Percentiles rank a stretch among this genome's conserved stretches.
phyloP scores from a whole-genome alignment of 2,329 filamentous ascomycete genomes.

The Colletotrichum sp. region DNA sequence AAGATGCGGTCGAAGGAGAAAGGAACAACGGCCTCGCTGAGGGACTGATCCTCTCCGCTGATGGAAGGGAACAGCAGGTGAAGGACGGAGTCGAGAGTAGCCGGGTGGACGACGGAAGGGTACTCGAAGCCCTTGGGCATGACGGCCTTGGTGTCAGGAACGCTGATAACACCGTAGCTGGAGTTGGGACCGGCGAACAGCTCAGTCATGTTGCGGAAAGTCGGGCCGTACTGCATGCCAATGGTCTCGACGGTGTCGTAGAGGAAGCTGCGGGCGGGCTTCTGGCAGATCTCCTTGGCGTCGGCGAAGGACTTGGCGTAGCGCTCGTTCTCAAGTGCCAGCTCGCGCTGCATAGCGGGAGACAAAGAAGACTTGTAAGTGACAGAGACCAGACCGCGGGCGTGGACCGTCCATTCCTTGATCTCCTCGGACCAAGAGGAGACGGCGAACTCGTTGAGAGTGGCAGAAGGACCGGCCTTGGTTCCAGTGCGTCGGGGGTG shows the following conservation, averaged over 20 bases:
- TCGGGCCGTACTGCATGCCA: conserved; percentile 22
- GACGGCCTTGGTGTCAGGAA: conserved; percentile 13
- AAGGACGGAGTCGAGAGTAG: conserved; percentile 15
- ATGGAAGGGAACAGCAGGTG: conserved; percentile 21
- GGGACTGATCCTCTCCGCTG: conserved; percentile 6
- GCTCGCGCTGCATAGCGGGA: conserved; percentile 1
- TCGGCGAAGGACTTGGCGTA: conserved; percentile 2
- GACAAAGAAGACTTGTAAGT: conserved; percentile 7
- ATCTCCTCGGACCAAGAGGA: conserved; percentile 14
- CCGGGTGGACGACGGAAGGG: conserved; percentile 15
- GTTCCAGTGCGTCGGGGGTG: conserved; percentile 16
- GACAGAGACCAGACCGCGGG: conserved; percentile 16
- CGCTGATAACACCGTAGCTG: neutral
- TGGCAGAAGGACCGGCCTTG: conserved; percentile 3
- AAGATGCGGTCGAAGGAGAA: conserved; percentile 16
- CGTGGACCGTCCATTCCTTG: conserved; percentile 14
- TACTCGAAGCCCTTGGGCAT: conserved; percentile 20
- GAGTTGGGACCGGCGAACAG: neutral
- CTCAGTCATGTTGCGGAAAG: conserved; percentile 21
- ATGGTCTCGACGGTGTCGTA: conserved; percentile 20
- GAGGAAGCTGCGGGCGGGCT: conserved; percentile 10
- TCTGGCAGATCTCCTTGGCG: conserved; percentile 8
- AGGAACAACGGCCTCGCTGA: conserved; percentile 8
- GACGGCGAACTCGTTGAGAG: conserved; percentile 12
- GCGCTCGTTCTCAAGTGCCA: conserved; percentile 2